Evolutionary conservation across 805 yeast genomes (phyloP).

Genomic region (Candida berthetii): DNA sequence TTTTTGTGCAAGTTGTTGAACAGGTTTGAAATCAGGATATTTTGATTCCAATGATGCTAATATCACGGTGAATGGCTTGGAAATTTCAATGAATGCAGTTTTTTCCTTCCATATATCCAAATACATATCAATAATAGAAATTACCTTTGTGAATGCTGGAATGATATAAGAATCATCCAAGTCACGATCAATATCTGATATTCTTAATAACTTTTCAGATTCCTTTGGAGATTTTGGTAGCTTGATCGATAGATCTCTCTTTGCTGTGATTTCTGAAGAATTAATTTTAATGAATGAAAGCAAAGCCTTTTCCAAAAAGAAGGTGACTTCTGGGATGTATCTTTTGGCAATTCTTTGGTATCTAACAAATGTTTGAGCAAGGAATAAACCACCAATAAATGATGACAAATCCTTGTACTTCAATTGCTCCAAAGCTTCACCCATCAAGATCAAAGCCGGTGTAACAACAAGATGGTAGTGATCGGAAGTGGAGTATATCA

Average conservation of each 20-base stretch:
- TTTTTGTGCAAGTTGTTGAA: conserved; percentile 33
- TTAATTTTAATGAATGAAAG: conserved; percentile 29
- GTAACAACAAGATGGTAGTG: conserved; percentile 89
- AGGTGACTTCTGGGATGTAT: conserved; percentile 70
- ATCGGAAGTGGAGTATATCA: conserved; percentile 88
- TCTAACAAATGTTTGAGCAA: conserved; percentile 57
- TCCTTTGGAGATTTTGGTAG: conserved; percentile 9
- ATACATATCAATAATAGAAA: conserved; percentile 24
- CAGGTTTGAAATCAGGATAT: conserved; percentile 25
- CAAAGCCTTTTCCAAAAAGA: conserved; percentile 49
- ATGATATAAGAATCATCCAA: conserved; percentile 22
- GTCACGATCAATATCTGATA: conserved; percentile 15
- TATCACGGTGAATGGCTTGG: conserved; percentile 38
- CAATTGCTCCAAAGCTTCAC: conserved; percentile 58
- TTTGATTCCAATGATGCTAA: conserved; percentile 32
- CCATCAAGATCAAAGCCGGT: conserved; percentile 69
- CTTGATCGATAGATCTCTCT: conserved; percentile 15
- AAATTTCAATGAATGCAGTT: conserved; percentile 54
- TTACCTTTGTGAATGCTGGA: conserved; percentile 19
- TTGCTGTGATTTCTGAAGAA: conserved; percentile 4
- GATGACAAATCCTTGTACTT: conserved; percentile 32
- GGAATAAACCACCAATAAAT: conserved; percentile 54
- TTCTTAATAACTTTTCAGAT: conserved; percentile 7
- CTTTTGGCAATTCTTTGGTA: conserved; percentile 82
- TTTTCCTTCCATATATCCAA: conserved; percentile 55